Percentiles rank a stretch among this genome's conserved stretches.
Conservation (phyloP, 2,329 filamentous ascomycete species). For the Sporothrix variecibatus region DNA sequence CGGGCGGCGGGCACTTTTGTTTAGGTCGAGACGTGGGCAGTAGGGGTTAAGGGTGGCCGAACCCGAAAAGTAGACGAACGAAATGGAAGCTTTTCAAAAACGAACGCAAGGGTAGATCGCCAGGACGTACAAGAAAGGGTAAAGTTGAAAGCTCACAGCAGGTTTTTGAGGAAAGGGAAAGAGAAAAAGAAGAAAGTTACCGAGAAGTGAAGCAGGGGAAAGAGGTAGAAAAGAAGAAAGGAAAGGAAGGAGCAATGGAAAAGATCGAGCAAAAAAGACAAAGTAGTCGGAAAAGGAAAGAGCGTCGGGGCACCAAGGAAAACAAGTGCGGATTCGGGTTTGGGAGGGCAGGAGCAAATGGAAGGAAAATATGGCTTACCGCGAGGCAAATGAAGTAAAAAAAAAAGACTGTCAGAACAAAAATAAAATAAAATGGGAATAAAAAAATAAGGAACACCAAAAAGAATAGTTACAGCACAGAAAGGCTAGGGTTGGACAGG, state of each 20-base stretch:
- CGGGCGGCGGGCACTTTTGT: slow-evolving; percentile 11
- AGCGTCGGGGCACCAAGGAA: not conserved
- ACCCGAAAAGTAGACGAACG: not conserved
- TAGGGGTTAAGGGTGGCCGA: slow-evolving; percentile 13
- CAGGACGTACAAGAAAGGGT: not conserved
- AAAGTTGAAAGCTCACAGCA: not conserved
- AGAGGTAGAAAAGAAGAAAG: not conserved
- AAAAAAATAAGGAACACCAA: not conserved
- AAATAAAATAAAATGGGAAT: not conserved
- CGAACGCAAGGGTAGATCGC: not conserved
- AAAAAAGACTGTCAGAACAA: not conserved
- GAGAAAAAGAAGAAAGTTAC: not conserved
- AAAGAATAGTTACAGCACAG: not conserved
- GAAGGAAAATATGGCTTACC: not conserved
- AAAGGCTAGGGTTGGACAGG: slow-evolving; percentile 11
- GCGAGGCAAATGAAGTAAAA: not conserved
- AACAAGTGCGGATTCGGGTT: not conserved
- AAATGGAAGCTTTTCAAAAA: not conserved
- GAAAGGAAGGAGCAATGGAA: not conserved
- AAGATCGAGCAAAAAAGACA: not conserved
- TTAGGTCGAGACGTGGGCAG: not conserved
- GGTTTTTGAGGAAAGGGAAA: not conserved
- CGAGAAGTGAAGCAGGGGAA: not conserved
- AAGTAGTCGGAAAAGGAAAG: not conserved
- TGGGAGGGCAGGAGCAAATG: not conserved